phyloP scores from a whole-genome alignment of 805 yeast genomes.

The Lipomyces yamadae region DNA sequence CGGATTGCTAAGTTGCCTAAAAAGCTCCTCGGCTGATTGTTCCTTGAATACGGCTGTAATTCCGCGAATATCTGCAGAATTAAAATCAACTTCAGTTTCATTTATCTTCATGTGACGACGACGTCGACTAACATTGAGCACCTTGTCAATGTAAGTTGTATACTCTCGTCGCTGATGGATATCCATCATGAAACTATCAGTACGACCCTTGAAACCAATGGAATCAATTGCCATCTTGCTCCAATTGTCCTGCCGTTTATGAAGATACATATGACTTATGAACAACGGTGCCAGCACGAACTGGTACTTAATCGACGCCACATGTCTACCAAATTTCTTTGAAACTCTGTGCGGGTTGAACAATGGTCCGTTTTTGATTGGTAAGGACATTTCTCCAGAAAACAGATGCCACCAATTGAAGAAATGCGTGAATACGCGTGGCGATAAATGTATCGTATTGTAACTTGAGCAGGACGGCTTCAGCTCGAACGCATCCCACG shows the following conservation, averaged over 20 bases:
- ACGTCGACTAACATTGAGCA: conserved; percentile 19
- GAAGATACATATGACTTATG: conserved; percentile 70
- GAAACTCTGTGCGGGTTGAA: conserved; percentile 55
- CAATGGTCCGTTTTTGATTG: conserved; percentile 74
- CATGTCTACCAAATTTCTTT: conserved; percentile 74
- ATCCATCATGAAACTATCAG: conserved; percentile 63
- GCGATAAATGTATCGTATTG: conserved; percentile 79
- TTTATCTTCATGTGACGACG: conserved; percentile 62
- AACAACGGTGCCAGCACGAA: conserved; percentile 74
- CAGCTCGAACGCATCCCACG: conserved; percentile 36
- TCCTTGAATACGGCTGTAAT: conserved; percentile 69
- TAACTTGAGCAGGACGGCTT: conserved; percentile 44
- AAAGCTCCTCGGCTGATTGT: conserved; percentile 52
- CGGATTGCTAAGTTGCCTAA: conserved; percentile 35
- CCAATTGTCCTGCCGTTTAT: conserved; percentile 51
- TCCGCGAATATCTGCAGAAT: conserved; percentile 69
- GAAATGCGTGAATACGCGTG: conserved; percentile 69
- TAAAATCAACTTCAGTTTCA: conserved; percentile 70
- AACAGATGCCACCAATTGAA: conserved; percentile 86
- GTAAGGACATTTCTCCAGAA: conserved; percentile 76
- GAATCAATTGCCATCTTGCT: conserved; percentile 52
- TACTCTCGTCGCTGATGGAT: conserved; percentile 61
- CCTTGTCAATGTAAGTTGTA: conserved; percentile 26
- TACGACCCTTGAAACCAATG: conserved; percentile 72
- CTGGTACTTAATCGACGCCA: conserved; percentile 78